Evolutionary conservation across 2,329 filamentous ascomycete species (phyloP), one percentile per base, ranked within the genome.

Genomic region (Microcyclosporella mali): DNA sequence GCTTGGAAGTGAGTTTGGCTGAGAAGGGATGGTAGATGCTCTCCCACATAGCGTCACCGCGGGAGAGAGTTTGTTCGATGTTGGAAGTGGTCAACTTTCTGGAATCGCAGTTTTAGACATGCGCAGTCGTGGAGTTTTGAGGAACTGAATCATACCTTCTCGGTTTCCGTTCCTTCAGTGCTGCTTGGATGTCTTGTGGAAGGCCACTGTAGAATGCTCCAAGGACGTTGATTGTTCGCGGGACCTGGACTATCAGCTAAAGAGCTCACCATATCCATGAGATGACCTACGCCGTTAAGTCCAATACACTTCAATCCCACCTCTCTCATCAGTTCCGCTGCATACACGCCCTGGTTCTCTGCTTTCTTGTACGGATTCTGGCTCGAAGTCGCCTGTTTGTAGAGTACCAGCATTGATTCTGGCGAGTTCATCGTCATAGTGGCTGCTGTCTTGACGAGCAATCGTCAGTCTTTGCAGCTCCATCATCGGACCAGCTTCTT

Each of bases 391-490:
- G 64, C 68, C 15, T 69, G 56, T 35, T 73, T 58, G 66, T 80
- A 81, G 10, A 89, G 74, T 16, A 75, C 66, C 3, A 77, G 67
- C 52, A 90, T 77, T 2, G 85, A 84, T 44, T 85, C 82, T 17
- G 86, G 86, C 1, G 85, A 88, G 70, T 94, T 92, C 71, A 92
- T 79, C 1, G 87, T 92, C 69, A 90, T 85, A 1, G 85, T 88
- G 14, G 86, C 82, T 25, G 86, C 87, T 1, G 86, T 84, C 81
- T 87, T 18, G 15, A 15, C 6, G 9, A 8, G 25, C 17, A 37
- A n/a, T 16, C 10, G n/a, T 34, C 19, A 43, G 4, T 18, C 21
- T 29, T 15, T 18, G 6, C 29, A 21, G 11, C 7, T 19, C 15
- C 0, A 7, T 34, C 9, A 30, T 31, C 6, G 8, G n/a, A 15